Percentiles rank a stretch among this genome's conserved stretches.
Conservation (phyloP, 306 rosid species). For the Vicia villosa region DNA sequence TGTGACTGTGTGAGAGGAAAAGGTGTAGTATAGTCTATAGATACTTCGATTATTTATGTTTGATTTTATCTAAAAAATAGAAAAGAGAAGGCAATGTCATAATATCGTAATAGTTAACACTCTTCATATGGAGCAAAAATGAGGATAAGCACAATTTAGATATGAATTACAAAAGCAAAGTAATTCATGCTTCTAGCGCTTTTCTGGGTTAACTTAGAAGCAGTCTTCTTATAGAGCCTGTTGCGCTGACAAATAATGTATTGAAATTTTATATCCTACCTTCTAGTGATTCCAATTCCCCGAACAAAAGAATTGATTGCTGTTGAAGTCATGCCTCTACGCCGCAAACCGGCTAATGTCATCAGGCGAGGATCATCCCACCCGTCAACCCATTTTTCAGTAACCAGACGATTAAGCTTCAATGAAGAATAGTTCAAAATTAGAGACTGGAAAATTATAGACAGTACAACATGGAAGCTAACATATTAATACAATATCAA, state of each 20-base stretch:
- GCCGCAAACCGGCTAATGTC: constrained; percentile 92
- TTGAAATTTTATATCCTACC: constrained; percentile 49
- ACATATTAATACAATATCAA: constrained; percentile 3
- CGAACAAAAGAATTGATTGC: constrained; percentile 92
- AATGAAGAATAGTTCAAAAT: constrained; percentile 32
- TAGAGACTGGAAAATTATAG: constrained; percentile 9
- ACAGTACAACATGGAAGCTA: constrained; percentile 7
- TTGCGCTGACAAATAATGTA: not conserved
- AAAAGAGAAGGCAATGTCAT: not conserved
- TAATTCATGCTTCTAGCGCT: not conserved
- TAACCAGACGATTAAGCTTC: constrained; percentile 87
- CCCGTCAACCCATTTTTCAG: constrained; percentile 91
- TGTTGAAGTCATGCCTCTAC: constrained; percentile 82
- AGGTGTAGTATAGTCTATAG: not conserved
- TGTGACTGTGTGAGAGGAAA: not conserved
- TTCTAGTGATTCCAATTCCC: constrained; percentile 98
- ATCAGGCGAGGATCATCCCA: constrained; percentile 99
- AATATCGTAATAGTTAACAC: not conserved
- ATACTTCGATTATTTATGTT: not conserved
- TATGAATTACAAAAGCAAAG: constrained; percentile 12
- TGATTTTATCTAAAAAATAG: not conserved
- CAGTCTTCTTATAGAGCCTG: not conserved
- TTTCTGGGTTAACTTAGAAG: constrained; percentile 2
- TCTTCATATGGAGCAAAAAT: constrained; percentile 1
- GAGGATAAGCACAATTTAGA: constrained; percentile 1